phyloP scores from a whole-genome alignment of 2,329 filamentous ascomycete species.

The Penicillium sp. region DNA sequence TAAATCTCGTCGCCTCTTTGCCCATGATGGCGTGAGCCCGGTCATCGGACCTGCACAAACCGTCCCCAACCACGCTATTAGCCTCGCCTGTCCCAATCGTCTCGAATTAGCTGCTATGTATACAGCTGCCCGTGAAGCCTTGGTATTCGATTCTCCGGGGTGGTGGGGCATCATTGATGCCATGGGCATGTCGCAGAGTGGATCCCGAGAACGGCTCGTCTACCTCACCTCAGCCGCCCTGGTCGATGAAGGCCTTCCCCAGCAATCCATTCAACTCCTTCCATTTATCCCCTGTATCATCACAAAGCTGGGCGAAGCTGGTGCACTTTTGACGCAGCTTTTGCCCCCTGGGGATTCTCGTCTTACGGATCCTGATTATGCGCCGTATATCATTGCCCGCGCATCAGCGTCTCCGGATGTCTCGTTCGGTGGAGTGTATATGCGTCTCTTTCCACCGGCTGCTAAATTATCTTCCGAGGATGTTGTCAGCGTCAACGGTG shows the following conservation, averaged over 20 bases:
- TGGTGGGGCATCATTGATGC: constrained; percentile 84
- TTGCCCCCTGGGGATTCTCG: constrained; percentile 67
- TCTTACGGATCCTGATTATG: constrained; percentile 61
- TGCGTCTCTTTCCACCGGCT: constrained; percentile 70
- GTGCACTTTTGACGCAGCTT: constrained; percentile 73
- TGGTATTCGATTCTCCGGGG: constrained; percentile 65
- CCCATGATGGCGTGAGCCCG: constrained; percentile 18
- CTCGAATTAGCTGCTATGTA: constrained; percentile 82
- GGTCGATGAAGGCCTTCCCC: constrained; percentile 77
- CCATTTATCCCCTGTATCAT: constrained; percentile 84
- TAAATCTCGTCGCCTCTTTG: constrained; percentile 73
- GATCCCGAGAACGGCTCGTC: constrained; percentile 71
- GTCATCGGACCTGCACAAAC: constrained; percentile 34
- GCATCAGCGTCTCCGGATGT: constrained; percentile 50
- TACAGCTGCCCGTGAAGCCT: constrained; percentile 63
- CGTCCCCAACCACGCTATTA: constrained; percentile 65
- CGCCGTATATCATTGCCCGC: constrained; percentile 71
- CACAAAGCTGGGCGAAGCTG: constrained; percentile 76
- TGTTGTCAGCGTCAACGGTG: constrained; percentile 87
- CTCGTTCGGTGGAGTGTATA: constrained; percentile 79
- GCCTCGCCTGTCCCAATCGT: constrained; percentile 78
- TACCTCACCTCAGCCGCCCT: constrained; percentile 65
- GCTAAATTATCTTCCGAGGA: constrained; percentile 62
- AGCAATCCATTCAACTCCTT: constrained; percentile 79
- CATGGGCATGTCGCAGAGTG: constrained; percentile 67